Conservation (phyloP, 2,329 filamentous ascomycete species). For the Magnaporthiopsis poae region DNA sequence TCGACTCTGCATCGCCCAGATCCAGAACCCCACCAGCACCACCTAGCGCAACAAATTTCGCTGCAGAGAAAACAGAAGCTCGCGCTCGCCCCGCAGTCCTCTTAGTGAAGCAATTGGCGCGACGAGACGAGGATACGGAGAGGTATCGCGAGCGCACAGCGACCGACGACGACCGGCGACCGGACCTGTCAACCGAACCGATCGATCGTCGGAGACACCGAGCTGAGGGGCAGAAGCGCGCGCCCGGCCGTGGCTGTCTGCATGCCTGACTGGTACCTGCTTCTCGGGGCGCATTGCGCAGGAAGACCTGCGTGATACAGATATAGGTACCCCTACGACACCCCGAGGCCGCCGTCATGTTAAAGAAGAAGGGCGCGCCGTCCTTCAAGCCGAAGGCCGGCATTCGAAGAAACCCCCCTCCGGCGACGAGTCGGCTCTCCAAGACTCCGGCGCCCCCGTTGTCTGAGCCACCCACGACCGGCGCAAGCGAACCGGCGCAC, state of each 20-base stretch:
- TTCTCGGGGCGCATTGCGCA: not conserved
- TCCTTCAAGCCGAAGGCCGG: conserved; percentile 63
- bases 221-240: not conserved
- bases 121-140: not conserved
- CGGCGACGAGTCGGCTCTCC: conserved; percentile 14
- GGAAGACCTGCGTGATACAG: not conserved
- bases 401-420: conserved; percentile 39
- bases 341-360: conserved; percentile 25
- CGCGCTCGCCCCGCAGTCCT: not conserved
- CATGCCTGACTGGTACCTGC: not conserved
- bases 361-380: conserved; percentile 57
- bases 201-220: not conserved
- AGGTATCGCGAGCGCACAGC: not conserved
- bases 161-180: not conserved
- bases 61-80: not conserved
- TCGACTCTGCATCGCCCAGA: not conserved
- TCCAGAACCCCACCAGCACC: not conserved
- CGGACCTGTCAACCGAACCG: not conserved
- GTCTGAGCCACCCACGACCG: not conserved
- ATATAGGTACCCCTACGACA: not conserved
- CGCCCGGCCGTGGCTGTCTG: not conserved
- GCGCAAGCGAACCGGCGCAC: conserved; percentile 2
- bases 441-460: conserved; percentile 13
- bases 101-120: not conserved
- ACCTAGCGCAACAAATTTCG: not conserved